phyloP scores from a whole-genome alignment of 352 stramenopile species.

The Phytophthora sojae region DNA sequence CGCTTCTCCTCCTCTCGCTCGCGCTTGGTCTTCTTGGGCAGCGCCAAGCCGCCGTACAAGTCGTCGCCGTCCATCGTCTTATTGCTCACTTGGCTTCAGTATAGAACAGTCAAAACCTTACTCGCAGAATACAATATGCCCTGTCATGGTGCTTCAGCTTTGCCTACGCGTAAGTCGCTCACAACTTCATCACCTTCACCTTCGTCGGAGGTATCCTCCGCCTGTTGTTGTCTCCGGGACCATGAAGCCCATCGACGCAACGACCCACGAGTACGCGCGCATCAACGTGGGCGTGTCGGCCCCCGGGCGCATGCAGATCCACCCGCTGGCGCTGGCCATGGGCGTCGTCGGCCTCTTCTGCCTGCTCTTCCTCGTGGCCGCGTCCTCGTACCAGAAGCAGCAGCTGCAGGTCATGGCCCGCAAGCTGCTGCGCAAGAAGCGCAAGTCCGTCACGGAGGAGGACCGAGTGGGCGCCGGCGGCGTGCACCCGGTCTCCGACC shows the following conservation, averaged over 20 bases:
- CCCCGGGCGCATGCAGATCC: constrained; percentile 43
- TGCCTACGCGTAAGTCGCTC: constrained; percentile 19
- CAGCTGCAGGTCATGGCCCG: constrained; percentile 82
- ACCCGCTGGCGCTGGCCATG: constrained; percentile 73
- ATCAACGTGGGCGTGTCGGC: constrained; percentile 30
- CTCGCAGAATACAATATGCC: constrained; percentile 6
- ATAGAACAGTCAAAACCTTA: background rate
- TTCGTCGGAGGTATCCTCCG: background rate
- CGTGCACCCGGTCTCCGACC: constrained; percentile 39
- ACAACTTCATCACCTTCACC: constrained; percentile 8
- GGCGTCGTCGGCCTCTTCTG: constrained; percentile 65
- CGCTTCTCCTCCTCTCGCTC: constrained; percentile 21
- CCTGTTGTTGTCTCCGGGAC: background rate
- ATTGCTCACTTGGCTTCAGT: background rate
- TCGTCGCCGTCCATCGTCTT: constrained; percentile 29
- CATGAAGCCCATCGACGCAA: constrained; percentile 40
- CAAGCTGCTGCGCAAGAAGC: constrained; percentile 80
- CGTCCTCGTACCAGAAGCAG: constrained; percentile 84
- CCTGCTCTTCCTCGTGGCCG: constrained; percentile 70
- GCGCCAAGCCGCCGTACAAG: constrained; percentile 64
- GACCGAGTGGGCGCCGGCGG: constrained; percentile 31
- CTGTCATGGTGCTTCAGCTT: constrained; percentile 9
- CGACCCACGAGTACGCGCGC: constrained; percentile 36
- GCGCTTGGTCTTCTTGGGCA: constrained; percentile 62
- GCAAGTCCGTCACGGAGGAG: constrained; percentile 48